Conservation (phyloP, 2,329 filamentous ascomycete species). For the Graphilbum fragrans region DNA sequence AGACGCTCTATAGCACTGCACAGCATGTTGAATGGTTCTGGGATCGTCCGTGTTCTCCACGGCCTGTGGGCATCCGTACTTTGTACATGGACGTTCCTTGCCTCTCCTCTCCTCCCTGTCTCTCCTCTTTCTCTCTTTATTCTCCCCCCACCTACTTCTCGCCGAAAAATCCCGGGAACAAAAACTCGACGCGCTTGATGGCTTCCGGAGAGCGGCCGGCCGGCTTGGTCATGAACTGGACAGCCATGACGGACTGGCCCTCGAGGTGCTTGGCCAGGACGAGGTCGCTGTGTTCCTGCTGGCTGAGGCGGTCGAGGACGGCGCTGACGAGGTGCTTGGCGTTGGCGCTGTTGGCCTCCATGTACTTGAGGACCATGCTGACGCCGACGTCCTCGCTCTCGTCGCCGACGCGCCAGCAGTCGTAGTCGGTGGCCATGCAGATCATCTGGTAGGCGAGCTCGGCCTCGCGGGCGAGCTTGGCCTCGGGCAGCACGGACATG, state of each 20-base stretch:
- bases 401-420: conserved; percentile 82
- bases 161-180: conserved; percentile 71
- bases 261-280: conserved; percentile 73
- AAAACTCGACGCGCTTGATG: conserved; percentile 67
- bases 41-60: no score
- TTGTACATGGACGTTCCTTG: no score
- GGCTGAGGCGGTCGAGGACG: conserved; percentile 74
- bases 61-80: no score
- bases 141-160: background rate
- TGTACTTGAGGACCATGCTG: conserved; percentile 93
- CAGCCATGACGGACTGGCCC: conserved; percentile 63
- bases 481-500: conserved; percentile 92
- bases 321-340: conserved; percentile 74
- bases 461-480: conserved; percentile 90
- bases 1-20: no score
- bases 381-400: conserved; percentile 79
- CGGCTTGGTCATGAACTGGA: conserved; percentile 71
- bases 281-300: conserved; percentile 62
- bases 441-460: conserved; percentile 98
- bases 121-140: background rate
- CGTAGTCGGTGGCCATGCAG: conserved; percentile 98
- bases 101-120: no score
- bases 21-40: no score
- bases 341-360: conserved; percentile 86
- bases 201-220: conserved; percentile 62